Conservation (phyloP, 352 stramenopile genomes). For the Thalassiosira hispida region DNA sequence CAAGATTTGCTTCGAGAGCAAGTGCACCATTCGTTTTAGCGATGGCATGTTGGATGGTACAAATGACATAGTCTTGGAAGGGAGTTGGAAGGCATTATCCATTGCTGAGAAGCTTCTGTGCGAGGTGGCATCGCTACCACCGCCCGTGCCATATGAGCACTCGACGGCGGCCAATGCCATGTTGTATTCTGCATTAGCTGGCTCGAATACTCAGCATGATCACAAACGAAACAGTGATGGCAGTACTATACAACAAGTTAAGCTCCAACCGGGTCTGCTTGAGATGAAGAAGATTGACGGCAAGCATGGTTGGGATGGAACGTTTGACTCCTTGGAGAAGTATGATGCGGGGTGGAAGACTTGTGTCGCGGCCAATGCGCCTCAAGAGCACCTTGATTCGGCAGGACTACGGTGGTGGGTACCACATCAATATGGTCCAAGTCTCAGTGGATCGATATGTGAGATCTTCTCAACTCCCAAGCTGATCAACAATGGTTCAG, state of each 20-base stretch:
- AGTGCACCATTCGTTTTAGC: constrained; percentile 75
- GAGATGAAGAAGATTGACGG: constrained; percentile 68
- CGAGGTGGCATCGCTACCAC: constrained; percentile 18
- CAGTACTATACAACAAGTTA: constrained; percentile 63
- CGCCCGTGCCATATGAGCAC: constrained; percentile 35
- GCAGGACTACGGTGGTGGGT: constrained; percentile 83
- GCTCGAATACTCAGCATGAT: constrained; percentile 22
- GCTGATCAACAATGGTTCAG: constrained; percentile 30
- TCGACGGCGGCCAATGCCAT: constrained; percentile 28
- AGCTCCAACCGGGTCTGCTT: constrained; percentile 66
- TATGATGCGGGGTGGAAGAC: constrained; percentile 78
- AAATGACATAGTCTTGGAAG: constrained; percentile 76
- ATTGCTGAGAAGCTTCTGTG: constrained; percentile 72
- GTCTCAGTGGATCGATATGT: constrained; percentile 71
- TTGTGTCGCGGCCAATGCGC: constrained; percentile 72
- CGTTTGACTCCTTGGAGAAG: constrained; percentile 53
- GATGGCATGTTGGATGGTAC: constrained; percentile 38
- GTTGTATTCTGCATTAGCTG: constrained; percentile 17
- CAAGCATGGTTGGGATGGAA: constrained; percentile 73
- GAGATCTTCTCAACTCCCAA: constrained; percentile 70
- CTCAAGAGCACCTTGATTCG: constrained; percentile 59
- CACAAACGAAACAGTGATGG: constrained; percentile 15
- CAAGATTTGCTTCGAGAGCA: constrained; percentile 78
- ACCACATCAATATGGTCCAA: constrained; percentile 68
- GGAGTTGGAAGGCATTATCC: constrained; percentile 75